These are phyloP conservation scores for Orbilia oligospora DNA, from an alignment of 2,329 filamentous ascomycete genomes.

Conservation along the genomic window DNA sequence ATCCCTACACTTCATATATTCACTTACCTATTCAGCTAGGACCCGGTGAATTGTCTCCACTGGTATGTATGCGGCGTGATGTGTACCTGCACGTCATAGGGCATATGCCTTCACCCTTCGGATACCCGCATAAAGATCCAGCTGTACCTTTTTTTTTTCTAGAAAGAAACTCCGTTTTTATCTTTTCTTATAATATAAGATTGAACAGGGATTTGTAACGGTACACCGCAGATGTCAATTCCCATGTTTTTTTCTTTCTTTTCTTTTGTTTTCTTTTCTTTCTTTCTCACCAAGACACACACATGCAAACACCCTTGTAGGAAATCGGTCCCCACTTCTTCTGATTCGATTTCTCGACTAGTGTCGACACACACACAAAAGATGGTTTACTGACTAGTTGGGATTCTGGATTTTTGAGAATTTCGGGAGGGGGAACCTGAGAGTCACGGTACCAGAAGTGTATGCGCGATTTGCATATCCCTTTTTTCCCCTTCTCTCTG, in stretches of 20 bases:
- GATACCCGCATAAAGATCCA: constrained; percentile 32
- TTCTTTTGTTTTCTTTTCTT: not conserved
- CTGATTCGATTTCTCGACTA: not conserved
- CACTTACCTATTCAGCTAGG: not conserved
- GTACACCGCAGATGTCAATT: constrained; percentile 58
- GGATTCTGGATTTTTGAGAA: not conserved
- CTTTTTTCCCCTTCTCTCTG: constrained; percentile 5
- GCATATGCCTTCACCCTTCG: constrained; percentile 16
- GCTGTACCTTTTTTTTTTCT: not conserved
- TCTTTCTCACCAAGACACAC: too few relatives aligned
- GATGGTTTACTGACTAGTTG: not conserved
- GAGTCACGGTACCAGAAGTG: constrained; percentile 59
- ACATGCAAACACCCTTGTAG: constrained; percentile 18
- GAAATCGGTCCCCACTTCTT: constrained; percentile 6
- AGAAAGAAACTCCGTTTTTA: not conserved
- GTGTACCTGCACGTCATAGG: constrained; percentile 41
- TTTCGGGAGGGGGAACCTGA: constrained; percentile 6
- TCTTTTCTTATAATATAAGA: not conserved
- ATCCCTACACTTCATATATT: not conserved
- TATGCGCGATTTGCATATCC: constrained; percentile 60
- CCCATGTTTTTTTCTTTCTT: not conserved
- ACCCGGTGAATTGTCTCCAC: constrained; percentile 17
- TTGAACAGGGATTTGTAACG: constrained; percentile 37
- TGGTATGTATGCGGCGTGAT: constrained; percentile 19
- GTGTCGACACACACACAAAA: constrained; percentile 4